Base-by-base conservation (phyloP, 345 rosid genomes). In the Eucalyptus rudis region DNA sequence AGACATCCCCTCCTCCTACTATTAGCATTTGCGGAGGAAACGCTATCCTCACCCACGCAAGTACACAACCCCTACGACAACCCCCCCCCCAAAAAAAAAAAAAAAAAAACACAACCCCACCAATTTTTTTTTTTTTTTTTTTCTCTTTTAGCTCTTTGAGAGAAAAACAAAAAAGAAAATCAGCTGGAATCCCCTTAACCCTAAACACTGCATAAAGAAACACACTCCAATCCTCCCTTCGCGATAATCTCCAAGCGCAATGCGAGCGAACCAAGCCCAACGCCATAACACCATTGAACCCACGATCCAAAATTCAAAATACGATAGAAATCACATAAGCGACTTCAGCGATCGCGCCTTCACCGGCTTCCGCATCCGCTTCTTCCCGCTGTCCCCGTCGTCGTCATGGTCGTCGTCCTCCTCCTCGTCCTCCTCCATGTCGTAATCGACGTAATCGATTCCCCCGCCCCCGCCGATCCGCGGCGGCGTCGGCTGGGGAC, bases 301-400 rank as follows among this genome's bases (percentile, higher is more conserved):
- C 83, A 36, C 83, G 47, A 36, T 20, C 83, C 83, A 20, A 76
- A 76, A 36, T 76, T 11, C 83, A 3, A 76, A 10, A 56, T 4
- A 66, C 40, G 80, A 33, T 68, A 31, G 19, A 31, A 44, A 44
- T 94, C 92, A 96, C 99, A 96, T 96, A 16, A 97, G 96, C n/a
- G 99, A 97, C 89, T 96, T 97, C 90, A 97, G 93, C 83, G 99
- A 96, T 89, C 98, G 95, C 85, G 97, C 97, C 91, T 97, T 96
- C 25, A 96, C 94, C 5, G 99, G 99, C 88, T 96, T 97, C 89
- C 99, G 87, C 92, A 47, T 95, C 92, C 95, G 91, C 93, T 97
- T 97, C 93, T 87, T 94, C 16, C 93, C 92, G 43, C 76, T 88
- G 29, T 90, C 91, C 15, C 76, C 90, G 25, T 86, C 86, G 16